Conservation (phyloP, 306 rosid species). For the Quercus glauca region DNA sequence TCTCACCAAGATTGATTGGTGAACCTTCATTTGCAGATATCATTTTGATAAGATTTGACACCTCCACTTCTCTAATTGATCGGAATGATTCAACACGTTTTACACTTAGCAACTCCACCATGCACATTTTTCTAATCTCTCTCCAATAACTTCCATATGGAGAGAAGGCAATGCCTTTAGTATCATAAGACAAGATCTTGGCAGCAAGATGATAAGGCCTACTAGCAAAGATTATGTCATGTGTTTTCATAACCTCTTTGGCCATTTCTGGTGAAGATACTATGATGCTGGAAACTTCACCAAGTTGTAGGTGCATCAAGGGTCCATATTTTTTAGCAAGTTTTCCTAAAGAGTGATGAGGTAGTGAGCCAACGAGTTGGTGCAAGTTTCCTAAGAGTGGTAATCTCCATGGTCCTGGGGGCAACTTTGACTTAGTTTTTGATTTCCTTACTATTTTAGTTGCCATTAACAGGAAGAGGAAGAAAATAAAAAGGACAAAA, state of each 20-base stretch:
- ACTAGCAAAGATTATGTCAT: slow-evolving; percentile 11
- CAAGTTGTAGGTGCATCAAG: slow-evolving; percentile 32
- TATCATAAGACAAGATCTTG: slow-evolving; percentile 1
- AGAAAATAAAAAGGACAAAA: no score
- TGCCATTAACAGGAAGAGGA: no score
- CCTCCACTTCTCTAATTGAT: slow-evolving; percentile 11
- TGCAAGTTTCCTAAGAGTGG: no score
- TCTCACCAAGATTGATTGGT: slow-evolving; percentile 22
- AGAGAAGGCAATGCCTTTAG: neutral
- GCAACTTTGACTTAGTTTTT: no score
- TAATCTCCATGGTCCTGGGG: no score
- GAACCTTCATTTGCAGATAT: slow-evolving; percentile 12
- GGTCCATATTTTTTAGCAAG: no score
- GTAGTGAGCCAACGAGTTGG: no score
- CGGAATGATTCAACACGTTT: slow-evolving; percentile 1
- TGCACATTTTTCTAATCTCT: slow-evolving; percentile 25
- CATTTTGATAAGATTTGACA: slow-evolving; percentile 4
- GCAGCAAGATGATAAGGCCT: slow-evolving; percentile 14
- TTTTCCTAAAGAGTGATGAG: no score
- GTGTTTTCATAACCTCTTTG: slow-evolving; percentile 36
- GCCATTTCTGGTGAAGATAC: slow-evolving; percentile 42
- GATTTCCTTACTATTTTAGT: no score
- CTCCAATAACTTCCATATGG: slow-evolving; percentile 39
- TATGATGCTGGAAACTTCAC: slow-evolving; percentile 6
- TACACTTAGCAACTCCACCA: slow-evolving; percentile 20